Conservation (phyloP, 176 grass and related monocot species). For the Phoenix dactylifera region DNA sequence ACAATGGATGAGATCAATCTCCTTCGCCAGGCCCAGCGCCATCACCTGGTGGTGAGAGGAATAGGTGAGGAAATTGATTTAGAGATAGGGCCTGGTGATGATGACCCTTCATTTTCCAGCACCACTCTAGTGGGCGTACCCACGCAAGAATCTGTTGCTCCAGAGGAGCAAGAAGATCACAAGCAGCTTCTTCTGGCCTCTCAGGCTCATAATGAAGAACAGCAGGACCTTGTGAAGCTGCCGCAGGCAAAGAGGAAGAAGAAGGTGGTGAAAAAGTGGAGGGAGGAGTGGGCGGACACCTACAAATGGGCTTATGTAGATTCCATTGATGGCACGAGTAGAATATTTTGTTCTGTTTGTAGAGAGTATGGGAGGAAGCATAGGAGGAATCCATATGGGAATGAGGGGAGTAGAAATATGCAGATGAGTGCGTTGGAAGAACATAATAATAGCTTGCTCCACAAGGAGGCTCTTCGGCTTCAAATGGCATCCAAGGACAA, state of each 20-base stretch:
- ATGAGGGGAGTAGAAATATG: constrained; percentile 99
- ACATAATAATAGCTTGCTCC: constrained; percentile 97
- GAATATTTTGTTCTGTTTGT: constrained; percentile 94
- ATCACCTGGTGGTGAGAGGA: constrained; percentile 73
- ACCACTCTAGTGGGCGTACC: constrained; percentile 49
- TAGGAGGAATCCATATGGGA: constrained; percentile 88
- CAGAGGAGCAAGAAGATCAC: constrained; percentile 58
- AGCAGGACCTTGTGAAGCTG: constrained; percentile 33
- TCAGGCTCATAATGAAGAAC: constrained; percentile 33
- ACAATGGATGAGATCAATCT: constrained; percentile 87
- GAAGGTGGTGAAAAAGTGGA: constrained; percentile 97
- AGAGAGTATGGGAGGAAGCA: constrained; percentile 96
- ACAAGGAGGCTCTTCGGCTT: constrained; percentile 88
- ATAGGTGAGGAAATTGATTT: constrained; percentile 96
- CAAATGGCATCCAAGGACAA: constrained; percentile 91
- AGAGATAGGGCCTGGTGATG: constrained; percentile 70
- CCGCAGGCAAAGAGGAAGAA: constrained; percentile 87
- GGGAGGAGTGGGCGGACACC: constrained; percentile 93
- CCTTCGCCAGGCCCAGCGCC: constrained; percentile 64
- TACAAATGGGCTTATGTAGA: constrained; percentile 98
- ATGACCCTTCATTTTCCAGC: constrained; percentile 70
- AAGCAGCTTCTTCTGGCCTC: constrained; percentile 72
- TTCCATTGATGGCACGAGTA: constrained; percentile 64
- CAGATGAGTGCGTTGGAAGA: constrained; percentile 99
- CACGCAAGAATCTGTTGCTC: constrained; percentile 30